Evolutionary conservation across 2,329 filamentous ascomycete species (phyloP), one percentile per base, ranked within the genome.

Genomic region (Beauveria varroae): DNA sequence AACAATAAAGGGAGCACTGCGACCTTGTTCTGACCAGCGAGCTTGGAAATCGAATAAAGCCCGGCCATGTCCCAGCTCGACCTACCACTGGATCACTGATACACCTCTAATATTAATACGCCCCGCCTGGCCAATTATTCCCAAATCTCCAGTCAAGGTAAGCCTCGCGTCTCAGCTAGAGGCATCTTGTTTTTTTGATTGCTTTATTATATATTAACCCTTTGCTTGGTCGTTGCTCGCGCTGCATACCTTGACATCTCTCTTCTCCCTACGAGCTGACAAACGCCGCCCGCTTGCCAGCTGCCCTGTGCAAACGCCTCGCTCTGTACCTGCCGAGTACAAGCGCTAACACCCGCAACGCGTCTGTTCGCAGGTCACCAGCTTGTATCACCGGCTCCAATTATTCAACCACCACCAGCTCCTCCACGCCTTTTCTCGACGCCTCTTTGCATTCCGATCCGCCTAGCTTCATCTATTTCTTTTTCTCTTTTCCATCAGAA

Each of bases 111-210:
- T 46, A 59, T 59, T 44, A 59, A 44, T 14, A 44, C 12, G 57
- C 57, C 57, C 54, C 49, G 46, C 46, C 40, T 52, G 47, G 14
- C 47, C 57, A 59, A 47, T 52, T 59, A 51, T 44, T 46, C 24
- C n/a, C 16, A 47, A 57, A 41, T 56, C 40, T 44, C 53, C 53
- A 46, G 30, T 22, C 1, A 46, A 24, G n/a, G 8, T 49, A 59
- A 52, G 57, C 57, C 57, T 59, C 49, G 40, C 49, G 57, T 59
- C 57, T 59, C 49, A 59, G 57, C 49, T 59, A 52, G 24, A 26
- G 46, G 20, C 16, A 12, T 52, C 12, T 52, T 51, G 47, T 12
- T 49, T 12, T 26, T 56, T 18, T 18, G 18, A 14, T 58, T 26
- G 26, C 30, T 41, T 41, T 34, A 5, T 5, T 18, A n/a, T 41